Conservation (phyloP, 495 filamentous ascomycete species). For the Tuber calosporum region DNA sequence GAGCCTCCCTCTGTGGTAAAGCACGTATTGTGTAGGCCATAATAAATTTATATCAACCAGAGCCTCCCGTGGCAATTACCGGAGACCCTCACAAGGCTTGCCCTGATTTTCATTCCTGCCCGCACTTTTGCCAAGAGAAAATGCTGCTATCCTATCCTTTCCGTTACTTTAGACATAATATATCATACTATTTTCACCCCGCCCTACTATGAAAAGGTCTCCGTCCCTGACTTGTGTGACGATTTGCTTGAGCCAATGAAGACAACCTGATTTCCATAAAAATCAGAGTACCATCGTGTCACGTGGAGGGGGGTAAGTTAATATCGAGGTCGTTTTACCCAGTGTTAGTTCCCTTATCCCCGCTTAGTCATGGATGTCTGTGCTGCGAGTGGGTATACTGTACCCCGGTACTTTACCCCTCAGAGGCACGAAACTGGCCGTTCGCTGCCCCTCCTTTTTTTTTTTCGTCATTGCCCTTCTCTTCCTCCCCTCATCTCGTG, state of each 20-base stretch:
- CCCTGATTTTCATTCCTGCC: not conserved
- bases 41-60: not conserved
- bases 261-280: not conserved
- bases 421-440: not conserved
- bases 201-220: not conserved
- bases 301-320: not conserved
- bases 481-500: conserved; percentile 10
- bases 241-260: not conserved
- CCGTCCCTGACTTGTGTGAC: not conserved
- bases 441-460: conserved; percentile 9
- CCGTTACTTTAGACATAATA: not conserved
- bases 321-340: not conserved
- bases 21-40: no score
- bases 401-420: not conserved
- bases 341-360: not conserved
- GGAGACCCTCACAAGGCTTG: not conserved
- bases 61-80: not conserved
- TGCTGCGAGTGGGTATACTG: not conserved
- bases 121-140: not conserved
- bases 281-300: not conserved
- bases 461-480: not conserved
- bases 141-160: not conserved
- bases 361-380: not conserved
- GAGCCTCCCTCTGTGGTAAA: no score
- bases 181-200: not conserved